Percentiles rank a stretch among this genome's conserved stretches.
phyloP scores from a whole-genome alignment of 805 yeast species.

The Lachancea waltii region DNA sequence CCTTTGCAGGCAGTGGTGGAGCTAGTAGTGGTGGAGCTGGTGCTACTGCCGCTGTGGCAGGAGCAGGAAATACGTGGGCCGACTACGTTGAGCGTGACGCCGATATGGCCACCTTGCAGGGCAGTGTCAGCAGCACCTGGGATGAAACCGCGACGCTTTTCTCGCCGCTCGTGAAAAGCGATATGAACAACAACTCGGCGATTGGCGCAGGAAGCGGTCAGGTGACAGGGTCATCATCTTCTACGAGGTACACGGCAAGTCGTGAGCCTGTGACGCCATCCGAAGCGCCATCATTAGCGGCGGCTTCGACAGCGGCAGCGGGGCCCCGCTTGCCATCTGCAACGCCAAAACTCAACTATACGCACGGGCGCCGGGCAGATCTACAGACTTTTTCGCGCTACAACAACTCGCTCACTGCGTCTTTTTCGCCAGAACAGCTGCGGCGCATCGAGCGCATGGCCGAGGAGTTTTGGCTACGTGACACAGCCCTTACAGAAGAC shows the following conservation, averaged over 20 bases:
- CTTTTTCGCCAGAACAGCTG: constrained; percentile 7
- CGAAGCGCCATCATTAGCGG: not conserved
- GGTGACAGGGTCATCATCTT: too few species aligned
- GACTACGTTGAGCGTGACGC: not conserved
- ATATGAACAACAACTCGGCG: too few species aligned
- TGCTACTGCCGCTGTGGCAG: not conserved
- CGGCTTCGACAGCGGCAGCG: not conserved
- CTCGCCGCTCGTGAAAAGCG: not conserved
- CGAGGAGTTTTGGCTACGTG: constrained; percentile 25
- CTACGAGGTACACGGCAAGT: too few species aligned
- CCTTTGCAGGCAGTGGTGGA: constrained; percentile 8
- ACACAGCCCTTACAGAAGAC: constrained; percentile 20
- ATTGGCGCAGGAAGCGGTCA: too few species aligned
- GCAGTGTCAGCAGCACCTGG: constrained; percentile 1
- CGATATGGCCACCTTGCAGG: not conserved
- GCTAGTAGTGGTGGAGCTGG: not conserved
- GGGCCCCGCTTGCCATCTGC: not conserved
- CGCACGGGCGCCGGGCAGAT: not conserved
- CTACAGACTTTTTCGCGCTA: constrained; percentile 11
- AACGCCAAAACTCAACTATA: not conserved
- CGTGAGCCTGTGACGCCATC: not conserved
- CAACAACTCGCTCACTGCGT: constrained; percentile 16
- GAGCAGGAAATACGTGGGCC: not conserved
- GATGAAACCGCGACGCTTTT: not conserved
- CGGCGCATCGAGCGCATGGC: constrained; percentile 15